Conservation (phyloP, 2,329 filamentous ascomycete genomes). For the Diaporthe amygdali region DNA sequence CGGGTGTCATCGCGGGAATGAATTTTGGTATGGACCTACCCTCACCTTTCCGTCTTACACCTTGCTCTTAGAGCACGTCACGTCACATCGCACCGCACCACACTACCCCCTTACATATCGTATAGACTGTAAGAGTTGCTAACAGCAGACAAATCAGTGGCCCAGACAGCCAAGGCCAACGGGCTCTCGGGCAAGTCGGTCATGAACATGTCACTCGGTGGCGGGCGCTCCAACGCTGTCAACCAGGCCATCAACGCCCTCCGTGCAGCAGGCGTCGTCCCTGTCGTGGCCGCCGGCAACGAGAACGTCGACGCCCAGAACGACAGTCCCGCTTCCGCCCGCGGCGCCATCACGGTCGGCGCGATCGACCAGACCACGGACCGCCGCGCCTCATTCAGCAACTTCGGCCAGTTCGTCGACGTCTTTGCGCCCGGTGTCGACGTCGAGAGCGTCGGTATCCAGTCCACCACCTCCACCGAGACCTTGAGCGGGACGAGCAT, state of each 20-base stretch:
- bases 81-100: not conserved
- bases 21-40: slow-evolving; percentile 47
- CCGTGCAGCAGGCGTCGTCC: slow-evolving; percentile 55
- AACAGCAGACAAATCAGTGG: slow-evolving; percentile 37
- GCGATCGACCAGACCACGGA: slow-evolving; percentile 60
- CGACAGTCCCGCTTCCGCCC: slow-evolving; percentile 59
- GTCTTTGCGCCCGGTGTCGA: slow-evolving; percentile 62
- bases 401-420: slow-evolving; percentile 60
- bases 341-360: slow-evolving; percentile 64
- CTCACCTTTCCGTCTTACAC: not conserved
- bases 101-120: too few species aligned
- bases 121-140: not conserved
- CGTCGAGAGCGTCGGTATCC: slow-evolving; percentile 58
- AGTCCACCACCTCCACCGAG: slow-evolving; percentile 48
- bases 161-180: slow-evolving; percentile 48
- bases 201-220: slow-evolving; percentile 69
- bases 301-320: slow-evolving; percentile 56
- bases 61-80: not conserved
- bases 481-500: slow-evolving; percentile 63
- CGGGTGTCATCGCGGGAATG: slow-evolving; percentile 63
- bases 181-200: slow-evolving; percentile 57
- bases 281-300: slow-evolving; percentile 67
- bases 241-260: slow-evolving; percentile 61
- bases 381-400: slow-evolving; percentile 58
- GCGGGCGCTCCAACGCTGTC: slow-evolving; percentile 51